These are phyloP conservation scores for Smittium culicis DNA, from an alignment of 371 early-diverging fungal species.

Conservation along the genomic window DNA sequence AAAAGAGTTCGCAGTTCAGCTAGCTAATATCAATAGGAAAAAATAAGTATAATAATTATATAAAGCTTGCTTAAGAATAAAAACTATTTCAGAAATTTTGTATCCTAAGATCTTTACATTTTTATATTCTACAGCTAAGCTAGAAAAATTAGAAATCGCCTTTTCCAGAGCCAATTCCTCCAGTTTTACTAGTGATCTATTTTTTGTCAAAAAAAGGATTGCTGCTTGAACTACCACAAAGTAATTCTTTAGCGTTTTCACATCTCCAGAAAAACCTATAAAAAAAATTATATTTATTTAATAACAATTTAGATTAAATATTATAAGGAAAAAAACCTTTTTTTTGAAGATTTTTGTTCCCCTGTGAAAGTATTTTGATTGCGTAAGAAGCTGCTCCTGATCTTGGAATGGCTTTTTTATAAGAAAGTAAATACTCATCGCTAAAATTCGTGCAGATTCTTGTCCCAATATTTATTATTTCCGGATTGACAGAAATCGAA, in stretches of 20 bases:
- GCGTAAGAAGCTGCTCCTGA: neutral
- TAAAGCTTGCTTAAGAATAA: neutral
- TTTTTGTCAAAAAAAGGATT: neutral
- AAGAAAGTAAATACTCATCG: no score
- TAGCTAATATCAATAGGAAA: neutral
- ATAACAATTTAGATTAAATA: neutral
- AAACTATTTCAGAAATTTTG: neutral
- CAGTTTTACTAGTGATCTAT: neutral
- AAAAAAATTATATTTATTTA: neutral
- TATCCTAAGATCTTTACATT: no score
- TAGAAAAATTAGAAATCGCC: neutral
- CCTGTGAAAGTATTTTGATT: neutral
- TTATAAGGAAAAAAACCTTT: neutral
- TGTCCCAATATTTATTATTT: no score
- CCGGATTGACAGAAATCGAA: no score
- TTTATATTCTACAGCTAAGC: neutral
- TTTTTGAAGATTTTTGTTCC: neutral
- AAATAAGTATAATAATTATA: neutral
- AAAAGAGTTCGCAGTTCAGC: neutral
- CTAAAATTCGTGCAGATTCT: no score
- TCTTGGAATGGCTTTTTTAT: neutral
- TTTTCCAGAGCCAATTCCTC: neutral
- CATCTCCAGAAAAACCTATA: neutral
- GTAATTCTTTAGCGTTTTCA: neutral
- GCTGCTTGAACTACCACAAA: neutral